These are phyloP conservation scores for Cryptococcus sp. DNA, from an alignment of 1,284 basidiomycete species.

Conservation along the genomic window DNA sequence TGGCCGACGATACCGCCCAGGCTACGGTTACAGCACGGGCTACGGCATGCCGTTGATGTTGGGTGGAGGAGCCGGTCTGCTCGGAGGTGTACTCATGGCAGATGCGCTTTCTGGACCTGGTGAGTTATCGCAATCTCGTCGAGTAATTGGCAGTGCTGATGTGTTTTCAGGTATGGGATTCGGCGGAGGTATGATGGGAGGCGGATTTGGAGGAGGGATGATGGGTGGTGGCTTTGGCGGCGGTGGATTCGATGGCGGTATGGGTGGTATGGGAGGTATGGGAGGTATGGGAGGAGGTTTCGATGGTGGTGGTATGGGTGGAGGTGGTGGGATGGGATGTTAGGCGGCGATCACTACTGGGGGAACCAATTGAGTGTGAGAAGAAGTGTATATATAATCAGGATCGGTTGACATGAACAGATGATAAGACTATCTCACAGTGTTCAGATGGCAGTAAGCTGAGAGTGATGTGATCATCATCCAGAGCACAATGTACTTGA, in stretches of 20 bases:
- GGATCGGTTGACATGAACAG: too few relatives aligned
- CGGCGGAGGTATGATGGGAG: background rate
- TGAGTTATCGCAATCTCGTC: constrained; percentile 6
- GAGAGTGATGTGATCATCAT: too few relatives aligned
- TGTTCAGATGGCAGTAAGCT: too few relatives aligned
- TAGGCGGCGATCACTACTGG: too few relatives aligned
- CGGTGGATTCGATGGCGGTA: constrained; percentile 12
- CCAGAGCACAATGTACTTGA: too few relatives aligned
- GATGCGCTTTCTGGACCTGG: constrained; percentile 18
- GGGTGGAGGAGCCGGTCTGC: constrained; percentile 32
- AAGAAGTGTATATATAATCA: too few relatives aligned
- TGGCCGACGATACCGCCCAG: constrained; percentile 19
- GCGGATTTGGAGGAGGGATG: constrained; percentile 6
- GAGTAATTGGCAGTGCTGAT: background rate
- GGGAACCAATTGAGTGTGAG: too few relatives aligned
- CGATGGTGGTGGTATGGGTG: constrained; percentile 19
- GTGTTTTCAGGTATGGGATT: background rate
- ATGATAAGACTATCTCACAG: too few relatives aligned
- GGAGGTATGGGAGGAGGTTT: constrained; percentile 26
- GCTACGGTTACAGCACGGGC: constrained; percentile 20
- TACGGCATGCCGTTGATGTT: constrained; percentile 28
- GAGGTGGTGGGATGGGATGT: constrained; percentile 12
- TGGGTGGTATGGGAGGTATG: constrained; percentile 11
- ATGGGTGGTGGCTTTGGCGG: constrained; percentile 11
- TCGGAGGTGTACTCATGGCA: constrained; percentile 36